Conservation (phyloP, 768 basidiomycete species). For the Amyloporia xantha region DNA sequence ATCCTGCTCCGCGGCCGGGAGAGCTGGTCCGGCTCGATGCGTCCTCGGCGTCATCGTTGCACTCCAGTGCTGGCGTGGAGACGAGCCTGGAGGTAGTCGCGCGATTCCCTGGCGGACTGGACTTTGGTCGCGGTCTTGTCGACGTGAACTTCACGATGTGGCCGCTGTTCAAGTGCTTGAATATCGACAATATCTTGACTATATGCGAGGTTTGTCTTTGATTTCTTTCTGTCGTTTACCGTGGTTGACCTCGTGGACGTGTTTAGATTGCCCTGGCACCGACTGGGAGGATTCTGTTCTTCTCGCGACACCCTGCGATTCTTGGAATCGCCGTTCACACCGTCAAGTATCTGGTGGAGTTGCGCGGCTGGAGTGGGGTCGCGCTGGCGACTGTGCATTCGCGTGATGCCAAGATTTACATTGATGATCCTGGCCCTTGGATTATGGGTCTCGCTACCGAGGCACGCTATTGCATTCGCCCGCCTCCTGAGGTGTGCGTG, state of each 20-base stretch:
- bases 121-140: slow-evolving; percentile 85
- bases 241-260: too few species aligned
- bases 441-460: slow-evolving; percentile 88
- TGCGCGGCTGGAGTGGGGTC: slow-evolving; percentile 90
- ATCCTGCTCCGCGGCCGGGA: slow-evolving; percentile 82
- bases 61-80: slow-evolving; percentile 25
- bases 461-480: slow-evolving; percentile 69
- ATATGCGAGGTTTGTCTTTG: slow-evolving; percentile 67
- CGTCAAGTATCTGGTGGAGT: slow-evolving; percentile 85
- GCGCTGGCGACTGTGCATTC: slow-evolving; percentile 77
- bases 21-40: slow-evolving; percentile 84
- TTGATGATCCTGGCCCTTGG: slow-evolving; percentile 96
- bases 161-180: slow-evolving; percentile 90
- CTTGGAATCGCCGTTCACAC: slow-evolving; percentile 89
- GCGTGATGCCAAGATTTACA: slow-evolving; percentile 87
- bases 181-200: slow-evolving; percentile 89
- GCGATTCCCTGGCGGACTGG: slow-evolving; percentile 88
- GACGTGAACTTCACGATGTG: slow-evolving; percentile 97
- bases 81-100: slow-evolving; percentile 75
- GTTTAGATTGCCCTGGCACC: slow-evolving; percentile 79
- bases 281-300: slow-evolving; percentile 81
- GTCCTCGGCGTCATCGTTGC: slow-evolving; percentile 39
- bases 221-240: background rate
- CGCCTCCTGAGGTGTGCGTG: slow-evolving; percentile 77
- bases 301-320: slow-evolving; percentile 86